These are phyloP conservation scores for Polygonum maritimum DNA, from an alignment of 148 eudicot genomes.

Conservation along the genomic window DNA sequence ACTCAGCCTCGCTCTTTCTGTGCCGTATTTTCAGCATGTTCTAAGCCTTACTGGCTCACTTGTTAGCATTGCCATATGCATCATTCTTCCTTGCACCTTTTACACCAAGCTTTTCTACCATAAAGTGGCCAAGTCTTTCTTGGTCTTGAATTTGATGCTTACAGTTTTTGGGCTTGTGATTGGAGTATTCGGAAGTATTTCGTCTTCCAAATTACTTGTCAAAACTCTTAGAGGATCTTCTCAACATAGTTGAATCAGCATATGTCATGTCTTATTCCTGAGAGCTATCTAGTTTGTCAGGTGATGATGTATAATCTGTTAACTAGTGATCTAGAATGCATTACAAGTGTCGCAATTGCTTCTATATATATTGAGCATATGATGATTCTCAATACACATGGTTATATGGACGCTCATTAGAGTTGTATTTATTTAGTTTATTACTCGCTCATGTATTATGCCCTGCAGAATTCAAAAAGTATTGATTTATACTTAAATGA, in stretches of 20 bases:
- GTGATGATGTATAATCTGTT: not conserved
- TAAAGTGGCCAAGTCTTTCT: conserved; percentile 24
- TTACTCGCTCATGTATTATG: not conserved
- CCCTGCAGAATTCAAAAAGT: not conserved
- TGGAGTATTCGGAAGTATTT: conserved; percentile 43
- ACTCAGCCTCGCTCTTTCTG: conserved; percentile 46
- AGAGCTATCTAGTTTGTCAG: not conserved
- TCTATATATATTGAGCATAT: not conserved
- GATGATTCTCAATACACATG: not conserved
- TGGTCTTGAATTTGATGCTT: conserved; percentile 30
- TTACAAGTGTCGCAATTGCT: not conserved
- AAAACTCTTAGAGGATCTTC: conserved; percentile 19
- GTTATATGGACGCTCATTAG: not conserved
- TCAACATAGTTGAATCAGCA: not conserved
- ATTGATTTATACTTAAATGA: not conserved
- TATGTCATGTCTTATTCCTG: not conserved
- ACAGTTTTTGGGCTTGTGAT: conserved; percentile 30
- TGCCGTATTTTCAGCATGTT: conserved; percentile 68
- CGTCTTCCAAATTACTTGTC: conserved; percentile 34
- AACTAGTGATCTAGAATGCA: not conserved
- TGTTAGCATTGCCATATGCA: conserved; percentile 47
- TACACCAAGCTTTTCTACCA: conserved; percentile 47
- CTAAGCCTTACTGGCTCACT: conserved; percentile 67
- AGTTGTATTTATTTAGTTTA: not conserved
- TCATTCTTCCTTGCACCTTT: conserved; percentile 55